Evolutionary conservation across 2,329 filamentous ascomycete species (phyloP).

Genomic region (Sporothrix brunneoviolacea): DNA sequence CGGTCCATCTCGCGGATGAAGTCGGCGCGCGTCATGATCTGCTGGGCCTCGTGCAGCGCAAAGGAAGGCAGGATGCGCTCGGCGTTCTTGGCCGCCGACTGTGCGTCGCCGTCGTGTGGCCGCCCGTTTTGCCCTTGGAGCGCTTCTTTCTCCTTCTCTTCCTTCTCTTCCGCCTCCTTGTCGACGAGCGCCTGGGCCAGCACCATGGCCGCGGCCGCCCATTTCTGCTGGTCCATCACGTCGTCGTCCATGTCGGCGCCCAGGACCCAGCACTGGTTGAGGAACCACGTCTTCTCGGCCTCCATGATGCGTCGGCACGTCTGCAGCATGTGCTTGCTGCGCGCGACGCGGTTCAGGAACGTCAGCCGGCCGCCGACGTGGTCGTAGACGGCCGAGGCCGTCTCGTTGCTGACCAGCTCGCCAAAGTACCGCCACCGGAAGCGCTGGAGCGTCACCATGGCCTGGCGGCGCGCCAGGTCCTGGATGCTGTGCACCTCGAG

Average conservation of each 20-base stretch:
- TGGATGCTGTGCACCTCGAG: slow-evolving; percentile 88
- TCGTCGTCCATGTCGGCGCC: slow-evolving; percentile 64
- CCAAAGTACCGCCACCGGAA: slow-evolving; percentile 76
- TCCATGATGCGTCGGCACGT: slow-evolving; percentile 64
- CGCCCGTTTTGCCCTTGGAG: slow-evolving; percentile 30
- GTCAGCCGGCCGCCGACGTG: slow-evolving; percentile 81
- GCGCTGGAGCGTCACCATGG: slow-evolving; percentile 66
- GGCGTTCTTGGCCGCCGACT: slow-evolving; percentile 52
- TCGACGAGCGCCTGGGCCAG: slow-evolving; percentile 88
- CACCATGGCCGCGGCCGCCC: slow-evolving; percentile 86
- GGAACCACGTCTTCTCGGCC: slow-evolving; percentile 67
- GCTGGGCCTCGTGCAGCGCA: slow-evolving; percentile 72
- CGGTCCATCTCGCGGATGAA: slow-evolving; percentile 92
- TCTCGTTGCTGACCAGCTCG: slow-evolving; percentile 46
- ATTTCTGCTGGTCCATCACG: slow-evolving; percentile 73
- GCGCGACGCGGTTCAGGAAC: slow-evolving; percentile 86
- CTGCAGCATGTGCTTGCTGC: slow-evolving; percentile 68
- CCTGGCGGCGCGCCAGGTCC: slow-evolving; percentile 73
- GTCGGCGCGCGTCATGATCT: slow-evolving; percentile 93
- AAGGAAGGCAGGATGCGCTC: slow-evolving; percentile 60
- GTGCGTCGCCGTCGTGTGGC: background rate
- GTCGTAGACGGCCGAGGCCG: slow-evolving; percentile 75
- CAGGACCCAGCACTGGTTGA: slow-evolving; percentile 70
- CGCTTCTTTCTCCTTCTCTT: background rate
- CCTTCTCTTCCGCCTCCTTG: slow-evolving; percentile 48